Percentiles rank a stretch among this genome's conserved stretches.
These are phyloP conservation scores for Hypericum androsaemum DNA, from an alignment of 345 rosid genomes.

Conservation along the genomic window DNA sequence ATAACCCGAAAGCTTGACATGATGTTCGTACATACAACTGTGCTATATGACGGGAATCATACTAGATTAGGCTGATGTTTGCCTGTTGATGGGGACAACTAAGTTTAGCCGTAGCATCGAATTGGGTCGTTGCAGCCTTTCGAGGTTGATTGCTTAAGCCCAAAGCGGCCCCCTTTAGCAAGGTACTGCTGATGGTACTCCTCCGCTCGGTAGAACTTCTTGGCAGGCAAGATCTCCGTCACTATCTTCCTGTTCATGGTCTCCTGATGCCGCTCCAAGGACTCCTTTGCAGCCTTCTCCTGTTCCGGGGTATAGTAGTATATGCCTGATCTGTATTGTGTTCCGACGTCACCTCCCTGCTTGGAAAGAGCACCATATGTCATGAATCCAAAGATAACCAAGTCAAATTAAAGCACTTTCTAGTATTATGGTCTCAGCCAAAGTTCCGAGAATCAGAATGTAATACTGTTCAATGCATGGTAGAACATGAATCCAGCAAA, in stretches of 20 bases:
- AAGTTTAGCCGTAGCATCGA: too few relatives aligned
- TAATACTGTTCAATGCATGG: constrained; percentile 4
- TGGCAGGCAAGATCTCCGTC: constrained; percentile 69
- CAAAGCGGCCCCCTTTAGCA: constrained; percentile 58
- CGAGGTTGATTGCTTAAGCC: constrained; percentile 45
- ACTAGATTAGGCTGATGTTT: too few relatives aligned
- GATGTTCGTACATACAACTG: too few relatives aligned
- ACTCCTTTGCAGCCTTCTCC: constrained; percentile 41
- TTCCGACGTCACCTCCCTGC: constrained; percentile 72
- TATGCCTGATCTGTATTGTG: constrained; percentile 83
- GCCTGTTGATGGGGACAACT: too few relatives aligned
- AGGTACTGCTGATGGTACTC: constrained; percentile 77
- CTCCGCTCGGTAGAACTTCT: constrained; percentile 68
- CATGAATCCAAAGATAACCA: too few relatives aligned
- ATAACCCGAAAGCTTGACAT: too few relatives aligned
- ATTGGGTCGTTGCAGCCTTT: constrained; percentile 41
- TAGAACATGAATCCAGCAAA: not conserved
- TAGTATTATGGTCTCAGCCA: too few relatives aligned
- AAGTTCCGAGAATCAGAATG: not conserved
- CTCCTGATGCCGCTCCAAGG: constrained; percentile 54
- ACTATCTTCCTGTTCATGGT: constrained; percentile 37
- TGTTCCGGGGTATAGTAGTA: constrained; percentile 55
- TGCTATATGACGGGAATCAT: too few relatives aligned
- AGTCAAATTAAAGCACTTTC: too few relatives aligned
- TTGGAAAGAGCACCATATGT: not conserved